Base-by-base conservation (phyloP, 257 asterid genomes). In the Solanum pinnatisectum region DNA sequence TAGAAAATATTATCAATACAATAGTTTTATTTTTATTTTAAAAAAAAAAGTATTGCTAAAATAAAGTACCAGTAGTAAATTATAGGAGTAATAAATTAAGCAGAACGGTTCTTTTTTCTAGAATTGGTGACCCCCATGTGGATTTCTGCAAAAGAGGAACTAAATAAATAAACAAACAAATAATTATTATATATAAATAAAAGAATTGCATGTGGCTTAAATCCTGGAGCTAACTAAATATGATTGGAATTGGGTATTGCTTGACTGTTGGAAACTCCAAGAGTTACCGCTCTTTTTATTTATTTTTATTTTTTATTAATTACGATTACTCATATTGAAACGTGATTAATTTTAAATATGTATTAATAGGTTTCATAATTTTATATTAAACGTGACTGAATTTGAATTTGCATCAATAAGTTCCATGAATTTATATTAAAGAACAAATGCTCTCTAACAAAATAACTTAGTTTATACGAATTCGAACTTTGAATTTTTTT, bases 281-380 rank as follows among this genome's bases (percentile, higher is more conserved):
- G 81, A 25, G 86, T 87, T 63, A 35, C 37, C 33, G 4, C 63
- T 20, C 7, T 32, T n/a, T 27, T 59, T 20, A 3, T 18, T 46
- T 40, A 2, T 35, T 68, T 12, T 68, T 12, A 2, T 0, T 13
- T 32, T 70, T 70, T 65, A 65, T 0, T 12, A 5, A 2, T 27
- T 67, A 3, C 1, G 3, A 3, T 27, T 2, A 10, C 0, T 63
- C 32, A 1, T 10, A 7, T 60, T 9, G 14, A 67, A 3, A 2
- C 0, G 14, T 1, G 9, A 67, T 27, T 67, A 6, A 67, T 1
- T 67, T 67, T 67, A 0, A 27, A 67, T 67, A 27, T 27, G 0
- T 0, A 7, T 2, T 0, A 5, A 27, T 13, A 27, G 0, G 3
- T 68, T 30, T 0, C 1, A 68, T 60, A 2, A 44, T 9, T 5